Conservation (phyloP, 768 basidiomycete species). For the Leccinum rimulosum region DNA sequence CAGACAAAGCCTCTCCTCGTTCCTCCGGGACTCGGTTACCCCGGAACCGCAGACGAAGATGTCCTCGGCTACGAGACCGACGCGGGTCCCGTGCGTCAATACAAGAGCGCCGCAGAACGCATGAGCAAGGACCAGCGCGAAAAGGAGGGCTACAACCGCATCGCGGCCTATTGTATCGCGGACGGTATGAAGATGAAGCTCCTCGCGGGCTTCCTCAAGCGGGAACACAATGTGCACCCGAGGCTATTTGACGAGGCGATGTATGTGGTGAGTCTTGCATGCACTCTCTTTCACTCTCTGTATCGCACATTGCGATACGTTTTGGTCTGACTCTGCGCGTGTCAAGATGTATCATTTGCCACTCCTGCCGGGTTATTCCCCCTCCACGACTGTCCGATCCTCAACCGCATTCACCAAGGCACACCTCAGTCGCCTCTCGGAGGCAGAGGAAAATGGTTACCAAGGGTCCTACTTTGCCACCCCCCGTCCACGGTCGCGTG, state of each 20-base stretch:
- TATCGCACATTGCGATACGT: background rate
- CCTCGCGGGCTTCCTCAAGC: slow-evolving; percentile 79
- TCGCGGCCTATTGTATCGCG: slow-evolving; percentile 89
- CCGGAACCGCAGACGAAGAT: slow-evolving; percentile 38
- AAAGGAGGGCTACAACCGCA: slow-evolving; percentile 72
- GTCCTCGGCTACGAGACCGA: slow-evolving; percentile 65
- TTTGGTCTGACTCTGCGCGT: background rate
- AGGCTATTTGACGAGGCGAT: slow-evolving; percentile 91
- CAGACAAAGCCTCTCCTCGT: slow-evolving; percentile 70
- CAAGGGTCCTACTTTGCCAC: slow-evolving; percentile 76
- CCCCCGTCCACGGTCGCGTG: slow-evolving; percentile 17
- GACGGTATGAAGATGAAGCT: slow-evolving; percentile 85
- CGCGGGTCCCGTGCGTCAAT: slow-evolving; percentile 60
- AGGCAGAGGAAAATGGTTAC: slow-evolving; percentile 89
- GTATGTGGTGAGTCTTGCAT: slow-evolving; percentile 67
- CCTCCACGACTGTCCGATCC: slow-evolving; percentile 81
- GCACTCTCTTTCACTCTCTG: background rate
- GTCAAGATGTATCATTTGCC: slow-evolving; percentile 87
- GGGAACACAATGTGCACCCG: slow-evolving; percentile 88
- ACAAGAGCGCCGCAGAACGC: slow-evolving; percentile 82
- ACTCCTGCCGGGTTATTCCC: slow-evolving; percentile 86
- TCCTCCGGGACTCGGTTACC: slow-evolving; percentile 11
- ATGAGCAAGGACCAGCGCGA: slow-evolving; percentile 88
- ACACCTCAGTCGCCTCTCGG: slow-evolving; percentile 66
- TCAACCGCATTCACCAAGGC: slow-evolving; percentile 63